Conservation (phyloP, 2,329 filamentous ascomycete species). For the Penicillium psychrosexuale region DNA sequence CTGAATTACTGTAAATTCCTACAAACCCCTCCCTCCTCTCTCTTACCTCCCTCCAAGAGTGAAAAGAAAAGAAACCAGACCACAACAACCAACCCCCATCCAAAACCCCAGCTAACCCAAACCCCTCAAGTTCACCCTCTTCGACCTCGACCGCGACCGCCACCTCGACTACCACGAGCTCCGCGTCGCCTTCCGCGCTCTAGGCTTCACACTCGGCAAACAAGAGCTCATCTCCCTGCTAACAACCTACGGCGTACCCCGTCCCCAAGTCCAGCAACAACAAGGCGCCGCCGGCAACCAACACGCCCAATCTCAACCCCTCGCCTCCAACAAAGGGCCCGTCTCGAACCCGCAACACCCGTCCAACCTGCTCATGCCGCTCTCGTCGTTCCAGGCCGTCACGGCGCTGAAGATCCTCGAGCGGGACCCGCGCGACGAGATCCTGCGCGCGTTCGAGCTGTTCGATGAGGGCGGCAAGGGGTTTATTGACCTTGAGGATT, state of each 20-base stretch:
- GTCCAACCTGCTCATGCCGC: slow-evolving; percentile 68
- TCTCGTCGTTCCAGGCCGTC: slow-evolving; percentile 69
- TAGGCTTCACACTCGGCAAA: slow-evolving; percentile 90
- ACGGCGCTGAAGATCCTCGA: slow-evolving; percentile 76
- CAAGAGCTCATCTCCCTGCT: slow-evolving; percentile 78
- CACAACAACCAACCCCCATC: neutral
- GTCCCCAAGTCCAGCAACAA: slow-evolving; percentile 52
- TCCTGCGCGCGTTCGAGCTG: slow-evolving; percentile 82
- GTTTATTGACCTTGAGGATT: slow-evolving; percentile 81
- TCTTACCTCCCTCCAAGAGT: neutral
- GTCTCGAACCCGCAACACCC: slow-evolving; percentile 54
- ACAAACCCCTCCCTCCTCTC: neutral
- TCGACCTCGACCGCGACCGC: slow-evolving; percentile 93
- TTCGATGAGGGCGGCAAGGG: slow-evolving; percentile 94
- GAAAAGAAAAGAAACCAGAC: neutral
- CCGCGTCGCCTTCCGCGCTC: slow-evolving; percentile 90
- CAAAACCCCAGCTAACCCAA: neutral
- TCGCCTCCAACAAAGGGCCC: slow-evolving; percentile 22
- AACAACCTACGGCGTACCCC: slow-evolving; percentile 72
- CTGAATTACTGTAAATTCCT: neutral
- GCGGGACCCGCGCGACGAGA: slow-evolving; percentile 86
- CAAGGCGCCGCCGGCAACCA: slow-evolving; percentile 7
- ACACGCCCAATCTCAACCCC: slow-evolving; percentile 32
- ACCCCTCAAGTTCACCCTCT: slow-evolving; percentile 73
- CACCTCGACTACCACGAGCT: slow-evolving; percentile 98